Conservation (phyloP, 2,329 filamentous ascomycete species). For the Sarocladium oryzae region DNA sequence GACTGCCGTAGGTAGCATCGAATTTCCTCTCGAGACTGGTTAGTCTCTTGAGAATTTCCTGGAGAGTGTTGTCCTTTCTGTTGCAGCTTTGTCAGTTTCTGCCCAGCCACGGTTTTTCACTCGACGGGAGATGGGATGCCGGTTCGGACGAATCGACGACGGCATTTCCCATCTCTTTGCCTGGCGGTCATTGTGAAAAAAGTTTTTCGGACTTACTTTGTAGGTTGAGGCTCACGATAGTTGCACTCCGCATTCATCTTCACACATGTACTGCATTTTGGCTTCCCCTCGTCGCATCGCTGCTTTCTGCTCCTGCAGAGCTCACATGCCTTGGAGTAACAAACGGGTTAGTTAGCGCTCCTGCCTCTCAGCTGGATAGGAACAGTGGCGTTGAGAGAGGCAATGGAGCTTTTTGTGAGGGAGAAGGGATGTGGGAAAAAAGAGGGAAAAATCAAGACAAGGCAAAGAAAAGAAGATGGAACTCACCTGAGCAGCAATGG, state of each 20-base stretch:
- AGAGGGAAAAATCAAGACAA: too few relatives aligned
- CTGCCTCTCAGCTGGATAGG: too few relatives aligned
- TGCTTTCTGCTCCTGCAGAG: conserved; percentile 55
- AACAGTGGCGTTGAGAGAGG: too few relatives aligned
- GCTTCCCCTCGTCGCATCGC: conserved; percentile 56
- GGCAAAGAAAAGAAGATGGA: too few relatives aligned
- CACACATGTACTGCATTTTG: conserved; percentile 54
- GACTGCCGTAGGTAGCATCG: conserved; percentile 29
- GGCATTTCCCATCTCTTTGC: too few relatives aligned
- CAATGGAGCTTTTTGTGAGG: too few relatives aligned
- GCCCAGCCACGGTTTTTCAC: background rate
- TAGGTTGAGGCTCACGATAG: conserved; percentile 55
- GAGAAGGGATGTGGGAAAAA: too few relatives aligned
- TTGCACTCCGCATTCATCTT: conserved; percentile 51
- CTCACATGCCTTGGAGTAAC: conserved; percentile 54
- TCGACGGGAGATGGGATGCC: too few relatives aligned
- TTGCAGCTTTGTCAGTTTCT: background rate
- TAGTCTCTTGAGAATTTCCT: conserved; percentile 52
- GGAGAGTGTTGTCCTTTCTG: conserved; percentile 57
- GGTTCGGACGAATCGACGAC: too few relatives aligned
- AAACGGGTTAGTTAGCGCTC: too few relatives aligned
- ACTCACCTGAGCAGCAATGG: conserved; percentile 32
- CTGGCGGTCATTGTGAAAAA: too few relatives aligned
- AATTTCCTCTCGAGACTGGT: conserved; percentile 50
- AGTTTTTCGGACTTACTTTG: conserved; percentile 56